These are phyloP conservation scores for Triticum urartu DNA, from an alignment of 176 grass and related monocot genomes.

Conservation along the genomic window DNA sequence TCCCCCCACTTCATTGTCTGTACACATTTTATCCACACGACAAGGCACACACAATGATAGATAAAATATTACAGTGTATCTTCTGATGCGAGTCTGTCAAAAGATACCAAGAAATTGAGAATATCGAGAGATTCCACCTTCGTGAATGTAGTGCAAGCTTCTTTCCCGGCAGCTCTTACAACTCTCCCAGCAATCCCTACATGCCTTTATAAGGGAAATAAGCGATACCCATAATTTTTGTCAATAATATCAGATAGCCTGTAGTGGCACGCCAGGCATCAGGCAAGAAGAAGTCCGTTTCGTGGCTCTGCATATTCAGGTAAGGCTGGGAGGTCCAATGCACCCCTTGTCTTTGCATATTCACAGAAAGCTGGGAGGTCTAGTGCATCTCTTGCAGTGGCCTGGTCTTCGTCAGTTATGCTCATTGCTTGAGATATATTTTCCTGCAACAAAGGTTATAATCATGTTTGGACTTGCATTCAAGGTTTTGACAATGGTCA, in stretches of 20 bases:
- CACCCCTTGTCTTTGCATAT: conserved; percentile 25
- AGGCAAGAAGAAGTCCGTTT: conserved; percentile 12
- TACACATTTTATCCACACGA: no score
- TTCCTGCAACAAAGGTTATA: conserved; percentile 41
- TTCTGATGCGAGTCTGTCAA: background rate
- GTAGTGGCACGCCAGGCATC: background rate
- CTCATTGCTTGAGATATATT: conserved; percentile 52
- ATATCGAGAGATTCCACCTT: background rate
- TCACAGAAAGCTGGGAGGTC: conserved; percentile 38
- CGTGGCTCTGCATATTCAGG: conserved; percentile 18
- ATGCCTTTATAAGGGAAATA: background rate
- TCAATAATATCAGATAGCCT: conserved; percentile 4
- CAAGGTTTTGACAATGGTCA: background rate
- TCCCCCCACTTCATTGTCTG: no score
- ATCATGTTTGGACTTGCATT: conserved; percentile 19
- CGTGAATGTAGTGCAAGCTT: background rate
- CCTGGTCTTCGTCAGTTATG: conserved; percentile 59
- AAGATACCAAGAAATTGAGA: background rate
- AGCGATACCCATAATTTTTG: background rate
- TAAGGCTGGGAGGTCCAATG: conserved; percentile 28
- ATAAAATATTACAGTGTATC: background rate
- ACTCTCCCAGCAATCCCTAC: background rate
- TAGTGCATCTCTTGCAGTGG: conserved; percentile 38
- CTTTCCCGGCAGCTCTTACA: background rate
- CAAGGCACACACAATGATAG: background rate